Base-by-base conservation (phyloP, 306 rosid species). In the Erythrophleum fordii region DNA sequence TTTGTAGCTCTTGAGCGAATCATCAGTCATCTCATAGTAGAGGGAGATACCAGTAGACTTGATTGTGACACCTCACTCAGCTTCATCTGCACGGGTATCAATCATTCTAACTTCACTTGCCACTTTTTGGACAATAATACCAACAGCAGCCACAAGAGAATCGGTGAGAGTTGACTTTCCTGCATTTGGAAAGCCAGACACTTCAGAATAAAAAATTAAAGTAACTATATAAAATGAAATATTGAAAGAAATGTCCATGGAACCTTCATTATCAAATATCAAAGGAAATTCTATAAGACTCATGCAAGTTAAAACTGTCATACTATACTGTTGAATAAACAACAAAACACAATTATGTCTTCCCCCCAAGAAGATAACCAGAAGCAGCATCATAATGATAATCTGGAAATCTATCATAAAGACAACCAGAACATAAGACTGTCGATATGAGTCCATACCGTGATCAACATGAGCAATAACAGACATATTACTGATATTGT, bases 61-160 rank as follows among this genome's bases (percentile, higher is more conserved):
- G 1, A 95, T 95, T 17, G 98, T 95, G 26, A 95, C 92, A 75
- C 98, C 98, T 79, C 98, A 95, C 79, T 92, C 97, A 29, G 98
- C 98, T 90, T 95, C 98, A 80, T 95, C 98, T 0, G 84, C 84
- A 18, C 98, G 97, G 48, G 97, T 95, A 77, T 95, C 98, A 0
- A 93, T 95, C 97, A 95, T 95, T 13, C 98, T 88, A 5, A 95
- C 98, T 89, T 95, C 97, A 73, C 98, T 97, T 5, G 98, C 98
- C 56, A 83, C 91, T 71, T 95, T 97, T 71, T 92, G 97, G 1
- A 97, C 97, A 52, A 95, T 92, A 82, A 95, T 95, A 20, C 98
- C 98, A 5, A 97, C 98, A 64, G 98, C 98, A 85, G 98, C 97
- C 20, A 94, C 98, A 4, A 94, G 93, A 22, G 97, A 94, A 69